phyloP scores from a whole-genome alignment of 208 protist species.

The Angomonas deanei region DNA sequence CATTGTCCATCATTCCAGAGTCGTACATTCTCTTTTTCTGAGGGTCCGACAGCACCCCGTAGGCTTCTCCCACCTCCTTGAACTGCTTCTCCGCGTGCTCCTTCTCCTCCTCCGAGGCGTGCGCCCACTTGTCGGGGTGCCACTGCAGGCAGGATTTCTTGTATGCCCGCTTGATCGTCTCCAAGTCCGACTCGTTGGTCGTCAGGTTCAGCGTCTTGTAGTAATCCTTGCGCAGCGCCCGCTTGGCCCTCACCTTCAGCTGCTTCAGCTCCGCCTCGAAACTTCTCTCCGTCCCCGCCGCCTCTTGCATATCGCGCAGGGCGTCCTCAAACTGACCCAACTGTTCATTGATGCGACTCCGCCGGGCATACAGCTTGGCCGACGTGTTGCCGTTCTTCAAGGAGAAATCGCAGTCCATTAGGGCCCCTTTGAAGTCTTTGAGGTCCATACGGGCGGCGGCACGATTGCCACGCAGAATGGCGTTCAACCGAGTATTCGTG shows the following conservation, averaged over 20 bases:
- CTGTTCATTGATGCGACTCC: conserved; percentile 72
- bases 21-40: conserved; percentile 90
- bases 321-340: conserved; percentile 88
- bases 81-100: conserved; percentile 79
- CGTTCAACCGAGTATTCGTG: conserved; percentile 63
- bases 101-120: conserved; percentile 68
- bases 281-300: conserved; percentile 55
- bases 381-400: conserved; percentile 80
- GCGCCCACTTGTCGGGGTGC: conserved; percentile 92
- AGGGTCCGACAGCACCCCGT: conserved; percentile 82
- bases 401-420: conserved; percentile 90
- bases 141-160: conserved; percentile 80
- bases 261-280: conserved; percentile 60
- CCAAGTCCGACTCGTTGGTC: conserved; percentile 53
- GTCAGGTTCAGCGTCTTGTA: conserved; percentile 86
- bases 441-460: conserved; percentile 83
- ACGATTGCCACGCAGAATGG: conserved; percentile 83
- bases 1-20: conserved; percentile 81
- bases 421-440: conserved; percentile 78
- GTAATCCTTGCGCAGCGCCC: conserved; percentile 85
- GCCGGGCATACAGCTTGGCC: conserved; percentile 84
- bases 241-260: conserved; percentile 52
- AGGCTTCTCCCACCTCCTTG: conserved; percentile 84
- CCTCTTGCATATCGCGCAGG: conserved; percentile 81
- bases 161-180: conserved; percentile 82